A percentile compares a stretch with the other conserved stretches of the same genome.
Conservation (phyloP, 371 early-diverging fungal species). For the Syncephalis plumigaleata region DNA sequence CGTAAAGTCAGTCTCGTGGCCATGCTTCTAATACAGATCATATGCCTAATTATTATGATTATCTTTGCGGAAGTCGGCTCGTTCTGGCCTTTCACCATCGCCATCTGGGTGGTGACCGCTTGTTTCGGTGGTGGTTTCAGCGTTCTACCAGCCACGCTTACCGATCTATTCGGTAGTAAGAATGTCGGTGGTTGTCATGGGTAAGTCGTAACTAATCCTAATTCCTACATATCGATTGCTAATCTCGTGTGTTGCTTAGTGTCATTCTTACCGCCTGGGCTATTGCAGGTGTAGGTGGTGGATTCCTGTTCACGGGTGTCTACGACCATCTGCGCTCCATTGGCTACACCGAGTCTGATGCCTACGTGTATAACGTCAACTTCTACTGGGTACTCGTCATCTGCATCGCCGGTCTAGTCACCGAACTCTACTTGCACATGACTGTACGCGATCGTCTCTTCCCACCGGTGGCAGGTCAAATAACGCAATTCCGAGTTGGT, state of each 20-base stretch:
- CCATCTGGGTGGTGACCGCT: conserved; percentile 27
- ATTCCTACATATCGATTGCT: too few species aligned
- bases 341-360: conserved; percentile 8
- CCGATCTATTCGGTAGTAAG: conserved; percentile 45
- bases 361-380: conserved; percentile 9
- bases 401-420: conserved; percentile 9
- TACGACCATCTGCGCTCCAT: conserved; percentile 15
- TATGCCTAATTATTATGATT: conserved; percentile 24
- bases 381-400: conserved; percentile 13
- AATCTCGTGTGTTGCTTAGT: too few species aligned
- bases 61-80: conserved; percentile 17
- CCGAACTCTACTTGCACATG: conserved; percentile 11
- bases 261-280: conserved; percentile 41
- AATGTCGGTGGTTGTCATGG: conserved; percentile 43
- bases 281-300: conserved; percentile 36
- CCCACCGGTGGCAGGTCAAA: conserved; percentile 11
- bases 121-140: conserved; percentile 46
- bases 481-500: conserved; percentile 10
- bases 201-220: too few species aligned
- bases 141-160: conserved; percentile 43
- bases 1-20: conserved; percentile 38
- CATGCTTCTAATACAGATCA: conserved; percentile 24
- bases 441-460: conserved; percentile 12
- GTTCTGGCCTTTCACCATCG: conserved; percentile 27
- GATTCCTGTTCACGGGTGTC: conserved; percentile 36